Evolutionary conservation across 1,139 yeast species (phyloP).

Genomic region (Martiniozyma asiatica): DNA sequence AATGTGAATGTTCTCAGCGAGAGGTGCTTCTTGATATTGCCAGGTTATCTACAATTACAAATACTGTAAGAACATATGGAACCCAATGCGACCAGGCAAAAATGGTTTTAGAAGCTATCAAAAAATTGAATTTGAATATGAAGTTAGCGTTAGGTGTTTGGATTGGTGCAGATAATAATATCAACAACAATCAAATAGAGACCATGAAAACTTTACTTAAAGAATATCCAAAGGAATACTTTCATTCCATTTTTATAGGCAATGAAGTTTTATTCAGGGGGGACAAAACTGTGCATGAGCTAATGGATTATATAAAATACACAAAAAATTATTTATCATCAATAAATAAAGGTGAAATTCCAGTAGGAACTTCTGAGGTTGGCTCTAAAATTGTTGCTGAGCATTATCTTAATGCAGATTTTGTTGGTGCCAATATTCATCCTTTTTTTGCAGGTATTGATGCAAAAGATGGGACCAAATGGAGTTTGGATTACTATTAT

Average conservation of each 20-base stretch:
- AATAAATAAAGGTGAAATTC: conserved; percentile 27
- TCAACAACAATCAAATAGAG: conserved; percentile 31
- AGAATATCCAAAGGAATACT: conserved; percentile 32
- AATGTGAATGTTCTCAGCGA: conserved; percentile 36
- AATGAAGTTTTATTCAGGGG: conserved; percentile 50
- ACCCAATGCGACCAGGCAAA: conserved; percentile 52
- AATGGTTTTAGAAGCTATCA: conserved; percentile 40
- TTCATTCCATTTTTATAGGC: conserved; percentile 48
- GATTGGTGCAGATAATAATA: conserved; percentile 36
- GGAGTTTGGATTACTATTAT: conserved; percentile 41
- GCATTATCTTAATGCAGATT: conserved; percentile 33
- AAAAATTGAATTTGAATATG: conserved; percentile 37
- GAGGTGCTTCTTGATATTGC: conserved; percentile 47
- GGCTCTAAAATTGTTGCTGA: conserved; percentile 32
- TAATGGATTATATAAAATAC: conserved; percentile 32
- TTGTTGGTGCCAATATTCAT: conserved; percentile 54
- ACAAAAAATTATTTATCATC: conserved; percentile 28
- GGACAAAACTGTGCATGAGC: conserved; percentile 30
- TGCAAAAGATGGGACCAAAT: conserved; percentile 36
- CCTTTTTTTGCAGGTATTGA: conserved; percentile 56
- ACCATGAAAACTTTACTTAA: conserved; percentile 32
- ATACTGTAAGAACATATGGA: conserved; percentile 46
- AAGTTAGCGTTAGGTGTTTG: conserved; percentile 54
- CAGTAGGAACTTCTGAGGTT: conserved; percentile 46
- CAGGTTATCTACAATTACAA: conserved; percentile 43